Evolutionary conservation across 1,284 basidiomycete species (phyloP).

Genomic region (Meira nashicola): DNA sequence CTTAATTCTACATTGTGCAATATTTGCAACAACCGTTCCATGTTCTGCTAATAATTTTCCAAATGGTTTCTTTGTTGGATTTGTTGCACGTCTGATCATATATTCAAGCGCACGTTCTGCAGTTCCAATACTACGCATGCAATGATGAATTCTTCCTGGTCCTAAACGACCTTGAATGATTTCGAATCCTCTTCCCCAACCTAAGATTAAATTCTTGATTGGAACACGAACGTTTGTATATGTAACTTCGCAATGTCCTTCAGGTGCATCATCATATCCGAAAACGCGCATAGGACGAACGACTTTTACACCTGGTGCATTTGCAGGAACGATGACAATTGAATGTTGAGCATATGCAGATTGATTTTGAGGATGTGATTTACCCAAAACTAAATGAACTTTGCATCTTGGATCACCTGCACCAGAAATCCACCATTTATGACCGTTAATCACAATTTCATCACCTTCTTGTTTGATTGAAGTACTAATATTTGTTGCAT

Average conservation of each 20-base stretch:
- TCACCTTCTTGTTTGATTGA: constrained; percentile 79
- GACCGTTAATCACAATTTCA: constrained; percentile 87
- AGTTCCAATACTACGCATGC: constrained; percentile 87
- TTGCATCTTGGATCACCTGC: constrained; percentile 87
- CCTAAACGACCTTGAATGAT: constrained; percentile 97
- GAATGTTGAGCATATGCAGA: constrained; percentile 78
- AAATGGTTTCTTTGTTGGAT: constrained; percentile 83
- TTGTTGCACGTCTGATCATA: constrained; percentile 85
- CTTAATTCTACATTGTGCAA: constrained; percentile 85
- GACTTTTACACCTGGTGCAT: constrained; percentile 79
- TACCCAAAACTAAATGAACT: constrained; percentile 89
- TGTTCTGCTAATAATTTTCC: constrained; percentile 87
- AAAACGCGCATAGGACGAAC: constrained; percentile 81
- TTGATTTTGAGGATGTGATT: constrained; percentile 72
- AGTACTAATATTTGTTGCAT: constrained; percentile 90
- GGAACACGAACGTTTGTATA: constrained; percentile 92
- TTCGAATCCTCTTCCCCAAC: constrained; percentile 91
- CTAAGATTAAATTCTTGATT: constrained; percentile 73
- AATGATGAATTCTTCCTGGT: constrained; percentile 90
- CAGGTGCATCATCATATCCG: constrained; percentile 53
- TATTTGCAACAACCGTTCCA: constrained; percentile 84
- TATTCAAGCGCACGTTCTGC: constrained; percentile 80
- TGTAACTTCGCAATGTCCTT: constrained; percentile 86
- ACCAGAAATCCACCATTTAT: constrained; percentile 99
- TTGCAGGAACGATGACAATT: constrained; percentile 84